A percentile compares a stretch with the other conserved stretches of the same genome.
phyloP scores from a whole-genome alignment of 2,329 filamentous ascomycete genomes.

The Fusarium pseudoanthophilum region DNA sequence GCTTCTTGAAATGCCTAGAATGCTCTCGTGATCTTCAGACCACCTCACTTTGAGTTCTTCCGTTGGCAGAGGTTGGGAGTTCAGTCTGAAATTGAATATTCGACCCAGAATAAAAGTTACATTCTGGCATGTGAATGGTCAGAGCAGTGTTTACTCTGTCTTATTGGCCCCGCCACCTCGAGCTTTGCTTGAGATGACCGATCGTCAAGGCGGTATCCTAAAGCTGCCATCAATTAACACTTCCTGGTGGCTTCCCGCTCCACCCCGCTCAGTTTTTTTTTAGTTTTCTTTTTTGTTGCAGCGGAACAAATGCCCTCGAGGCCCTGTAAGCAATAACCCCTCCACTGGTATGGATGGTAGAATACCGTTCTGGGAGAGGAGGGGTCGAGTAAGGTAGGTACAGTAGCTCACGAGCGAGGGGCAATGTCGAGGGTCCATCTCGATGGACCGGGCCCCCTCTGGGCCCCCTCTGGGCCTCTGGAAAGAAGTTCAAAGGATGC shows the following conservation, averaged over 20 bases:
- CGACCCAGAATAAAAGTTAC: background rate
- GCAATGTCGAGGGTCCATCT: constrained; percentile 19
- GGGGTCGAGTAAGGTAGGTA: constrained; percentile 10
- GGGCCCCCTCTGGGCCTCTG: constrained; percentile 12
- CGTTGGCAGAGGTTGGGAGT: background rate
- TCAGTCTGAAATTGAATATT: constrained; percentile 12
- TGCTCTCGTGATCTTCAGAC: background rate
- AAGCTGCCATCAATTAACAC: constrained; percentile 17
- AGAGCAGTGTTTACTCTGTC: constrained; percentile 4
- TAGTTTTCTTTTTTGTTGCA: background rate
- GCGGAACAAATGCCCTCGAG: constrained; percentile 1
- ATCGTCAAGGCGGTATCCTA: constrained; percentile 25
- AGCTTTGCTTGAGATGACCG: constrained; percentile 4
- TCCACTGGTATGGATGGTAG: constrained; percentile 3
- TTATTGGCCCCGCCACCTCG: constrained; percentile 1
- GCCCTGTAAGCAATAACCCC: constrained; percentile 34
- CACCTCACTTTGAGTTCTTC: background rate
- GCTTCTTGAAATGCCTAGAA: background rate
- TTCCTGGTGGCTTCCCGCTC: constrained; percentile 25
- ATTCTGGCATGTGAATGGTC: constrained; percentile 19
- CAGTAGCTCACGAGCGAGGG: constrained; percentile 13
- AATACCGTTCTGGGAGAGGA: background rate
- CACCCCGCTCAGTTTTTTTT: constrained; percentile 29
- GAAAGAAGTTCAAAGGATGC: background rate
- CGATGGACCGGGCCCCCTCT: constrained; percentile 4